phyloP scores from a whole-genome alignment of 2,329 filamentous ascomycete genomes.

The Pyricularia sp. region DNA sequence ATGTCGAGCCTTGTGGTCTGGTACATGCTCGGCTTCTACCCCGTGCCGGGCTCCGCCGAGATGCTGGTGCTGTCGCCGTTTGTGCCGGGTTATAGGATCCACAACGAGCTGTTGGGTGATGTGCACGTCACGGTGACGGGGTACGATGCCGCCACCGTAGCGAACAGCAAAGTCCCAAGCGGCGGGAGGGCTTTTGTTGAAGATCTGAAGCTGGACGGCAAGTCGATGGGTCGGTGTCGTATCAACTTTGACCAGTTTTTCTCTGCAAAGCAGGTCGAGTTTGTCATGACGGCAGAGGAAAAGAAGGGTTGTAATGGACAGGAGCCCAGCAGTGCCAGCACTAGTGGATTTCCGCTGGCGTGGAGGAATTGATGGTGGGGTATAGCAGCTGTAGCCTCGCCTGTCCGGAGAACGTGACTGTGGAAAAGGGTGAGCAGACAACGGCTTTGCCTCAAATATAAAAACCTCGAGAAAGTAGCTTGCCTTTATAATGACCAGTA shows the following conservation, averaged over 20 bases:
- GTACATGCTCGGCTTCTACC: conserved; percentile 2
- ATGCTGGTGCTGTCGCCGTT: conserved; percentile 2
- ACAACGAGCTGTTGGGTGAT: neutral
- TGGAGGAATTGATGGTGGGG: neutral
- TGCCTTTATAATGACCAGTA: too few relatives aligned
- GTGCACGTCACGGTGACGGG: neutral
- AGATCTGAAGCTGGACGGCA: neutral
- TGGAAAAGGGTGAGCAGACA: too few relatives aligned
- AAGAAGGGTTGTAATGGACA: neutral
- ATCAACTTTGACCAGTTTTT: conserved; percentile 1
- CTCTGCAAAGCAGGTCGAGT: neutral
- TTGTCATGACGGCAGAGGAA: conserved; percentile 2
- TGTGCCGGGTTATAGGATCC: neutral
- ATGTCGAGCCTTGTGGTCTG: conserved; percentile 4
- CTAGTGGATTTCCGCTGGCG: neutral
- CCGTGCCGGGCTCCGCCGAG: neutral
- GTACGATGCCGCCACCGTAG: neutral
- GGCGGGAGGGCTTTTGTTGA: conserved; percentile 2
- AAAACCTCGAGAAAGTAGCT: too few relatives aligned
- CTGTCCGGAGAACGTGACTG: too few relatives aligned
- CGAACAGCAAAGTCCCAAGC: conserved; percentile 3
- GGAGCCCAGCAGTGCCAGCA: neutral
- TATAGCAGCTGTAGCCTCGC: neutral
- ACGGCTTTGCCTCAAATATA: too few relatives aligned
- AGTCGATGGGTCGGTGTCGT: neutral